Base-by-base conservation (phyloP, 1,284 basidiomycete genomes). In the Cutaneotrichosporon sp. region DNA sequence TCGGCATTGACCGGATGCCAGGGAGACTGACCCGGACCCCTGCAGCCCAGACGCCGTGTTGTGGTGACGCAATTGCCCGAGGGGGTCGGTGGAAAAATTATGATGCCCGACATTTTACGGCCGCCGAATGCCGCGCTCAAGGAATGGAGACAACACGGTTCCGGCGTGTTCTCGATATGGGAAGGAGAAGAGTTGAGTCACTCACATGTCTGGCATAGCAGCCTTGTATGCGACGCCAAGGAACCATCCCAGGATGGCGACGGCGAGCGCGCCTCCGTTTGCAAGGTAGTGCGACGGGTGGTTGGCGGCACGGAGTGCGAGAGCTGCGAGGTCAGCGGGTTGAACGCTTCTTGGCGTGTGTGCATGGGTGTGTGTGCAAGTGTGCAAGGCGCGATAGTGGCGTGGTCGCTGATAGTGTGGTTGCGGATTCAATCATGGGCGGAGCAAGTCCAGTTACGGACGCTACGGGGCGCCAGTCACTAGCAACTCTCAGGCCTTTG, bases 181-280 rank as follows among this genome's bases (percentile, higher is more conserved):
- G 20, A 37, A n/a, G 20, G 4, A 17, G 3, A 13, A 21, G 15
- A 4, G 12, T 14, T n/a, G n/a, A n/a, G n/a, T n/a, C n/a, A 63
- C 69, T 58, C 49, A 73, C 67, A 70, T 52, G 46, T 71, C 58
- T 21, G 66, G 64, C 35, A 66, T 68, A 4, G 56, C 61, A 4
- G 62, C 60, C 36, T 66, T 66, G 59, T 74, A 74, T 5, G 61
- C 63, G 10, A 63, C 58, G 20, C 68, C 66, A n/a, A 63, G 58
- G 35, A 71, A 42, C 72, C 72, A 74, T 14, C 70, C 68, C 12
- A 67, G 43, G 14, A 64, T 35, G 39, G 66, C 62, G 22, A 67
- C 46, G 18, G 45, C 55, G 23, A 72, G 55, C 56, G 67, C 67
- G 3, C 46, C 54, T 12, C 44, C 52, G 51, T 67, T 69, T 48